Percentiles rank a stretch among this genome's conserved stretches.
Evolutionary conservation across 208 protist species (phyloP).

Genomic region (Acanthamoeba rhysodes): DNA sequence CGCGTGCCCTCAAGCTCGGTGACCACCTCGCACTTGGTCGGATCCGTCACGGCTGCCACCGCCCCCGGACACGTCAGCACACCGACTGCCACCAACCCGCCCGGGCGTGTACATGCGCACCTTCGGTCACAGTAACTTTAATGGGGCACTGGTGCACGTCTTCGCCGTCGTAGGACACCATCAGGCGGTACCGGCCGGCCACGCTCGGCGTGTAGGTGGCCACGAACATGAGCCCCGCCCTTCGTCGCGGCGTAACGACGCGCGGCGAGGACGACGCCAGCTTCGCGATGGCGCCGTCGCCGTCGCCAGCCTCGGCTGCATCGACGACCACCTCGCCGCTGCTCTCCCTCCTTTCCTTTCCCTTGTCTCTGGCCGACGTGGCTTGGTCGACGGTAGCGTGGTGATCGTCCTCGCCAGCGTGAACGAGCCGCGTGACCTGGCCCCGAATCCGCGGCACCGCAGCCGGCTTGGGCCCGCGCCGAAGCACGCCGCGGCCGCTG

Average conservation of each 20-base stretch:
- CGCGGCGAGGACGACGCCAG: not conserved
- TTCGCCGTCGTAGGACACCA: not conserved
- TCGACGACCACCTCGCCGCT: not conserved
- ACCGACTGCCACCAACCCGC: not conserved
- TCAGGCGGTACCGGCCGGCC: not conserved
- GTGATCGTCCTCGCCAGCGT: not conserved
- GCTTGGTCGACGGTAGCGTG: not conserved
- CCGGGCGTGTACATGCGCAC: not conserved
- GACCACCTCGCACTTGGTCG: constrained; percentile 20
- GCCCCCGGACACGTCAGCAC: not conserved
- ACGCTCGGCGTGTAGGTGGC: constrained; percentile 12
- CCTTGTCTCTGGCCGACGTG: not conserved
- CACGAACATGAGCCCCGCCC: not conserved
- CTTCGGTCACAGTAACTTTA: not conserved
- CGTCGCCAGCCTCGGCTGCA: not conserved
- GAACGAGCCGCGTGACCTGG: not conserved
- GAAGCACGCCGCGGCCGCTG: not conserved
- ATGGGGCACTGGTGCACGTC: not conserved
- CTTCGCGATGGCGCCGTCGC: no score
- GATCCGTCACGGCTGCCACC: not conserved
- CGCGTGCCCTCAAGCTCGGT: not conserved
- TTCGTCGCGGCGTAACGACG: not conserved
- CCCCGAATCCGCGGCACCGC: not conserved
- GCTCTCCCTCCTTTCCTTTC: not conserved
- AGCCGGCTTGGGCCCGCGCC: not conserved